These are phyloP conservation scores for Venturia nashicola DNA, from an alignment of 2,329 filamentous ascomycete genomes.

Conservation along the genomic window DNA sequence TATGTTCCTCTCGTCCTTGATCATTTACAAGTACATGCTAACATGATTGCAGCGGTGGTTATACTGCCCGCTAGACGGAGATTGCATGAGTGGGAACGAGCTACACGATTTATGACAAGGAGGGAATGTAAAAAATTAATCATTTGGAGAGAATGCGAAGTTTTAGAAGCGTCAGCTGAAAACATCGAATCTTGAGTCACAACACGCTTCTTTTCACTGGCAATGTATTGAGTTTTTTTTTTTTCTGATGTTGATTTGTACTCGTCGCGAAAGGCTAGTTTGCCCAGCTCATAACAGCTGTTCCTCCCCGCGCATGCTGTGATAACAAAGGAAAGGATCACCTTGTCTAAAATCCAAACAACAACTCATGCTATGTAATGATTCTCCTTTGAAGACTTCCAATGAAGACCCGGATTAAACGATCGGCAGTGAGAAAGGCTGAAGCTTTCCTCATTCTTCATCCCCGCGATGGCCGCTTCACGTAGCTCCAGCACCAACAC, in stretches of 20 bases:
- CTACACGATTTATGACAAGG: neutral
- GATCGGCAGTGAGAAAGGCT: neutral
- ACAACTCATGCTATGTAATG: neutral
- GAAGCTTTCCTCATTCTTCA: neutral
- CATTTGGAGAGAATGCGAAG: neutral
- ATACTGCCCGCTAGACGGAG: neutral
- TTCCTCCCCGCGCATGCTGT: neutral
- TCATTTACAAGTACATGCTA: neutral
- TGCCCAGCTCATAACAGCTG: neutral
- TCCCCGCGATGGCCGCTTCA: neutral
- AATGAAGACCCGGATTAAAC: neutral
- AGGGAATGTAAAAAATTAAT: neutral
- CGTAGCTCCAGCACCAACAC: slow-evolving; percentile 13
- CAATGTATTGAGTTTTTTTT: too few species aligned
- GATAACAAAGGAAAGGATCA: neutral
- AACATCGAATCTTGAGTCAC: neutral
- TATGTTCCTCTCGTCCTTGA: neutral
- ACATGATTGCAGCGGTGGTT: neutral
- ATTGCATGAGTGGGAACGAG: neutral
- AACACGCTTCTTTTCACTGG: too few species aligned
- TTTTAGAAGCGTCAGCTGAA: neutral
- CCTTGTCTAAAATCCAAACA: neutral
- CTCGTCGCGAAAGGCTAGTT: too few species aligned
- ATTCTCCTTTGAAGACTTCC: neutral
- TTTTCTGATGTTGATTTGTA: too few species aligned